Evolutionary conservation across 768 basidiomycete species (phyloP).

Genomic region (Thelephora aurantiotincta): DNA sequence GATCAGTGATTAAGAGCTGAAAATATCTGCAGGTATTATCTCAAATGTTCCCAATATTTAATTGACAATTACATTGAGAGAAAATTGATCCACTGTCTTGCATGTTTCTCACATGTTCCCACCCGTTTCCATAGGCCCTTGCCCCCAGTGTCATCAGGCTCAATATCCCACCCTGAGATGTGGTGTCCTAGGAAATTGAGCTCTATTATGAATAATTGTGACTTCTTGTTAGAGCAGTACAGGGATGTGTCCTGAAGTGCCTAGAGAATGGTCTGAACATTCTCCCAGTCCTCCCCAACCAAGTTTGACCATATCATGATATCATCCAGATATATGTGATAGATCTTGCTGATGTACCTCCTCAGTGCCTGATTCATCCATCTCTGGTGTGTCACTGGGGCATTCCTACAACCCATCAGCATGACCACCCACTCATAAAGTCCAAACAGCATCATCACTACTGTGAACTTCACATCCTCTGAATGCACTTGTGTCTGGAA

Average conservation of each 20-base stretch:
- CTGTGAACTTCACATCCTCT: constrained; percentile 18
- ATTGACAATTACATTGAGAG: too few relatives aligned
- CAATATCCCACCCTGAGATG: constrained; percentile 17
- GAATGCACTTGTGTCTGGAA: constrained; percentile 22
- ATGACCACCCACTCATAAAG: constrained; percentile 29
- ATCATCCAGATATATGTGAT: constrained; percentile 31
- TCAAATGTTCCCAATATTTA: too few relatives aligned
- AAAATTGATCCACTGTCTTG: too few relatives aligned
- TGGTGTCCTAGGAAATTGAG: constrained; percentile 20
- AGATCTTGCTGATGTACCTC: constrained; percentile 22
- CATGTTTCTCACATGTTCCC: too few relatives aligned
- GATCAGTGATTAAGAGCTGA: too few relatives aligned
- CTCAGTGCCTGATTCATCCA: constrained; percentile 20
- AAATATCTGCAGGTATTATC: too few relatives aligned
- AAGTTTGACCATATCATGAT: constrained; percentile 29
- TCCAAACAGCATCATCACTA: constrained; percentile 23
- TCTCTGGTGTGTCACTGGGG: constrained; percentile 17
- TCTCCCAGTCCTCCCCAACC: constrained; percentile 13
- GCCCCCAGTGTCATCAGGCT: too few relatives aligned
- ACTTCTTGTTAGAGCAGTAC: constrained; percentile 17
- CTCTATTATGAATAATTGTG: constrained; percentile 12
- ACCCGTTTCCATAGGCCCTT: too few relatives aligned
- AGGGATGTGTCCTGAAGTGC: constrained; percentile 10
- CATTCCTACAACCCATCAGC: constrained; percentile 24
- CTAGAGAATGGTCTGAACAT: constrained; percentile 10